Conservation (phyloP, 177 flowering plant genomes). For the Vitis hybrid region DNA sequence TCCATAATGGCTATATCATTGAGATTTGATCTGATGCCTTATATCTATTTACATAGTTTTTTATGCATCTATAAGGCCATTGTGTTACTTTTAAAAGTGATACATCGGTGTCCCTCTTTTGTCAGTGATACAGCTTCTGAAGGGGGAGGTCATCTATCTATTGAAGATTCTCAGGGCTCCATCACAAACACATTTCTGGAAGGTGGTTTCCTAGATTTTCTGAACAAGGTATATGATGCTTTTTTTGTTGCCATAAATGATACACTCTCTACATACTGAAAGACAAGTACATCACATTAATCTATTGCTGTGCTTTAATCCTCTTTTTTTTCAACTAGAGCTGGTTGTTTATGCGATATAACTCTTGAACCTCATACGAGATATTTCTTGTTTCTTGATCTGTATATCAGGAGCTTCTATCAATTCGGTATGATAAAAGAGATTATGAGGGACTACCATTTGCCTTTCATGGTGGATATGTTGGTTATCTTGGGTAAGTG, state of each 20-base stretch:
- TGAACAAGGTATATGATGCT: slow-evolving; percentile 61
- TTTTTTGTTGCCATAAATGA: background rate
- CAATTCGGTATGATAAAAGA: slow-evolving; percentile 52
- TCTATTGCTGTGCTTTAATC: background rate
- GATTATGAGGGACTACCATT: slow-evolving; percentile 89
- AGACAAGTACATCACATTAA: too few species aligned
- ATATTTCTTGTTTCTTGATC: slow-evolving; percentile 7
- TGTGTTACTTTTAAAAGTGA: too few species aligned
- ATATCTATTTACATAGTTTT: too few species aligned
- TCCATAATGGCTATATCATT: too few species aligned
- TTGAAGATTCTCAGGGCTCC: slow-evolving; percentile 66
- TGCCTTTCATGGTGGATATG: slow-evolving; percentile 88
- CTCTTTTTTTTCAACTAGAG: background rate
- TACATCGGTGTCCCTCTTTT: background rate
- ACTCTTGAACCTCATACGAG: too few species aligned
- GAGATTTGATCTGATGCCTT: too few species aligned
- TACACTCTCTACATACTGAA: background rate
- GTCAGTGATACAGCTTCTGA: slow-evolving; percentile 35
- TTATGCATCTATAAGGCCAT: too few species aligned
- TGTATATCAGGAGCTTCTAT: slow-evolving; percentile 69
- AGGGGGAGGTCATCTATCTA: slow-evolving; percentile 59
- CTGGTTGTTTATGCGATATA: too few species aligned
- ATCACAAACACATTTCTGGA: slow-evolving; percentile 36
- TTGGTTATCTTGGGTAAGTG: slow-evolving; percentile 88
- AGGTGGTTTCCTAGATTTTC: slow-evolving; percentile 79